A percentile compares a stretch with the other conserved stretches of the same genome.
Evolutionary conservation across 305 asterid species (phyloP).

Genomic region (Fraxinus albicans): DNA sequence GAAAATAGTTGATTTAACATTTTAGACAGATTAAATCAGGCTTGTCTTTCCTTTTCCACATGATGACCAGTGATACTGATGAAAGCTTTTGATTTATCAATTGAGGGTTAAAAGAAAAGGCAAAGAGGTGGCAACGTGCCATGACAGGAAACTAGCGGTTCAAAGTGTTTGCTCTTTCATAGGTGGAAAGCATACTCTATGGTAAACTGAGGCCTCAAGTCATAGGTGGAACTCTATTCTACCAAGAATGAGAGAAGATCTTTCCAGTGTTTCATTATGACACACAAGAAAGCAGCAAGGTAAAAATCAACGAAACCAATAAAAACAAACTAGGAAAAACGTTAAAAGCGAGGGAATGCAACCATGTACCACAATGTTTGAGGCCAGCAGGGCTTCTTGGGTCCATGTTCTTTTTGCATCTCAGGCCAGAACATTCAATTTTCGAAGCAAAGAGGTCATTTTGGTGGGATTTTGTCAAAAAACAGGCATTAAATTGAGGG

Average conservation of each 20-base stretch:
- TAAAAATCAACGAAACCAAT: background rate
- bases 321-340: background rate
- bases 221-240: background rate
- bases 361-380: background rate
- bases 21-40: background rate
- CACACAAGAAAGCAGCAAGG: background rate
- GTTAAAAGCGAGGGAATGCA: background rate
- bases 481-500: background rate
- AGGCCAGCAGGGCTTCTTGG: background rate
- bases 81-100: background rate
- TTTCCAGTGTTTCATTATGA: background rate
- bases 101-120: background rate
- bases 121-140: background rate
- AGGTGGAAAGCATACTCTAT: background rate
- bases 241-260: background rate
- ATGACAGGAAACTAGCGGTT: background rate
- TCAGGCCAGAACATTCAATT: background rate
- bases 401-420: background rate
- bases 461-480: background rate
- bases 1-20: background rate
- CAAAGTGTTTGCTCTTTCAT: background rate
- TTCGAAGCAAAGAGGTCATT: background rate
- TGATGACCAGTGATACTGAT: background rate
- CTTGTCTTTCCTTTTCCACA: background rate
- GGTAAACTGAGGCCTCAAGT: background rate